Evolutionary conservation across 2,329 filamentous ascomycete species (phyloP).

Genomic region (Verticillium albo-atrum): DNA sequence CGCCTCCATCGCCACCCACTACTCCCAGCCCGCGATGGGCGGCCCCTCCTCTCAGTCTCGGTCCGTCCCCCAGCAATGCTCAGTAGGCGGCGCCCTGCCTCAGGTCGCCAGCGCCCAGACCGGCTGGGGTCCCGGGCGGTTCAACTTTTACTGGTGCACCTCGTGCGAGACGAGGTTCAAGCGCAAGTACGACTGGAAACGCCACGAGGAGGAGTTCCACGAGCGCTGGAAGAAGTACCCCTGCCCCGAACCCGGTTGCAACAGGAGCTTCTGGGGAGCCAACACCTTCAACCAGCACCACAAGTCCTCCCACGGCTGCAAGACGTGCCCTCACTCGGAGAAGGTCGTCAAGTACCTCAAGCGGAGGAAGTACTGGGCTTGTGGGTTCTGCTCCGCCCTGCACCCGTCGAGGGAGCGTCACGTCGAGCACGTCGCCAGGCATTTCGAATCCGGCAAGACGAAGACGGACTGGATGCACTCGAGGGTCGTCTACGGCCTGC

Average conservation of each 20-base stretch:
- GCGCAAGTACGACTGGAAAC: constrained; percentile 66
- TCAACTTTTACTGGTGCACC: constrained; percentile 52
- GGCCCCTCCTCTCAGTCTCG: constrained; percentile 29
- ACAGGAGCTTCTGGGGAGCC: constrained; percentile 63
- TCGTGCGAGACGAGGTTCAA: constrained; percentile 62
- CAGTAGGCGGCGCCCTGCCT: constrained; percentile 7
- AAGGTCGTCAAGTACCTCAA: constrained; percentile 58
- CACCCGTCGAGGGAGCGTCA: constrained; percentile 61
- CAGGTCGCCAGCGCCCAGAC: constrained; percentile 13
- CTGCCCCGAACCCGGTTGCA: constrained; percentile 58
- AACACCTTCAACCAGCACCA: constrained; percentile 67
- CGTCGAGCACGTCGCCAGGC: constrained; percentile 63
- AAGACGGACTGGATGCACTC: constrained; percentile 66
- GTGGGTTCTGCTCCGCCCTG: constrained; percentile 62
- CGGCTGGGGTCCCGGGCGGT: constrained; percentile 13
- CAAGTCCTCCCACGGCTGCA: constrained; percentile 60
- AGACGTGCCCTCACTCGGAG: constrained; percentile 61
- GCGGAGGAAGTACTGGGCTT: constrained; percentile 64
- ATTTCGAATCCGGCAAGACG: constrained; percentile 60
- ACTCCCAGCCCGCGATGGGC: constrained; percentile 29
- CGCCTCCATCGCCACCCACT: constrained; percentile 21
- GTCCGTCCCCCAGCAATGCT: constrained; percentile 18
- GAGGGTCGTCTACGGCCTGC: constrained; percentile 60
- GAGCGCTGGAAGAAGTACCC: constrained; percentile 65
- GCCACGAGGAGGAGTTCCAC: constrained; percentile 66